Base-by-base conservation (phyloP, 495 filamentous ascomycete genomes). In the Trichoderma gamsii region DNA sequence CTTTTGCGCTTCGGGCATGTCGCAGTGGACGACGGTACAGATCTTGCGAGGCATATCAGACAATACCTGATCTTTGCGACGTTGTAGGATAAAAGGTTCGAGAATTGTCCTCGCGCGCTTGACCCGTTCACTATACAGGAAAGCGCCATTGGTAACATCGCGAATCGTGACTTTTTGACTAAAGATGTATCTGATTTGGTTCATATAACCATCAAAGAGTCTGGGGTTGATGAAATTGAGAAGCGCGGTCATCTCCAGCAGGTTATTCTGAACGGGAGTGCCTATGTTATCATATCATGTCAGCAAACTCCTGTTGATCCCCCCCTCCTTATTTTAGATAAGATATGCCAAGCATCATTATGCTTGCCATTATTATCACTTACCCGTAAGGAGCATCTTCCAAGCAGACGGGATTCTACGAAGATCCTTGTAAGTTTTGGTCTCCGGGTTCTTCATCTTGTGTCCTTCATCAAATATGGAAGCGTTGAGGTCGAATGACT, bases 381-480 rank as follows among this genome's bases (percentile, higher is more conserved):
- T 49, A 66, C 65, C 65, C 3, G 93, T 98, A 29, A 99, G 82
- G 13, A 99, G 84, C 6, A 98, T 82, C 18, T 91, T 85, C 82
- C 95, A 97, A 23, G 82, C 77, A 5, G 92, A 87, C 0, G 83
- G 85, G 32, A 99, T 91, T 56, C 86, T 82, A 75, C 95, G 89
- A 29, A 98, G 81, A 68, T 89, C 87, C 66, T 88, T 87, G 73
- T 97, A 98, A 3, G 90, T 79, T 16, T 89, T 84, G 0, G 93
- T 94, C 18, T 87, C 86, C 32, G 87, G 86, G 72, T 97, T 98
- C 79, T 96, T 96, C 71, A 99, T 77, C 66, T 89, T 85, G 76
- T 99, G 95, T 0, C 93, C 94, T 76, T 98, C 94, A 75, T 98
- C 94, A 73, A 90, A 98, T 13, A 97, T 87, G 70, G 90, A 92